Evolutionary conservation across 352 stramenopile species (phyloP).

Genomic region (Aphanomyces stellatus): DNA sequence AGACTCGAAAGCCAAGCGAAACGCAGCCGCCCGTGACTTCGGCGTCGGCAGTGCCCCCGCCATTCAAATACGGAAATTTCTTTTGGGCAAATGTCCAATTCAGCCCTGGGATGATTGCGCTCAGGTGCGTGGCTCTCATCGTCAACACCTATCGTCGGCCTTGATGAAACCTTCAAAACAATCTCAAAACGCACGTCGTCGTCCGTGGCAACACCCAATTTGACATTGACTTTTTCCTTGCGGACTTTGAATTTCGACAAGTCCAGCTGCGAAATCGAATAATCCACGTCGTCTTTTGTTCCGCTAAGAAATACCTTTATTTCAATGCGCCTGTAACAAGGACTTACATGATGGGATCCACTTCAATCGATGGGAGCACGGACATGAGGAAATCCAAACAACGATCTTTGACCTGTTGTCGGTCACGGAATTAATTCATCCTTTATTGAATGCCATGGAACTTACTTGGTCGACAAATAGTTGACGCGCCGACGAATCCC

Average conservation of each 20-base stretch:
- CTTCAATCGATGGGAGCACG: slow-evolving; percentile 69
- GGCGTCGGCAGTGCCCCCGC: slow-evolving; percentile 60
- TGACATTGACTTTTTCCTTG: slow-evolving; percentile 81
- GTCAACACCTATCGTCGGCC: slow-evolving; percentile 35
- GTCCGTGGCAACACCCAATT: slow-evolving; percentile 67
- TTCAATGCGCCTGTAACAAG: not conserved
- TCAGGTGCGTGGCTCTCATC: slow-evolving; percentile 65
- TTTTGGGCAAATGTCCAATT: slow-evolving; percentile 83
- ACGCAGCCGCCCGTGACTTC: slow-evolving; percentile 62
- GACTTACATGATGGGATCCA: slow-evolving; percentile 56
- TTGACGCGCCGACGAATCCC: slow-evolving; percentile 57
- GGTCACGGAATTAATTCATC: not conserved
- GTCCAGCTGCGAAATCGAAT: slow-evolving; percentile 70
- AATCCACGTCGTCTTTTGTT: slow-evolving; percentile 64
- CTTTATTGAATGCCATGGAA: no score
- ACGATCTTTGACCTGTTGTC: slow-evolving; percentile 52
- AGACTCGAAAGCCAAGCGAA: slow-evolving; percentile 52
- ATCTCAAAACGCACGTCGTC: slow-evolving; percentile 31
- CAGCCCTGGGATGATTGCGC: slow-evolving; percentile 68
- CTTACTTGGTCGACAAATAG: slow-evolving; percentile 49
- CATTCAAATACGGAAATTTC: slow-evolving; percentile 80
- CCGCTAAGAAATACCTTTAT: slow-evolving; percentile 22
- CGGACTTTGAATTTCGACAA: slow-evolving; percentile 73
- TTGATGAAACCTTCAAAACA: not conserved
- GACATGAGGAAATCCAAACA: slow-evolving; percentile 83